These are phyloP conservation scores for Bipolaris zeicola DNA, from an alignment of 2,329 filamentous ascomycete genomes.

Conservation along the genomic window DNA sequence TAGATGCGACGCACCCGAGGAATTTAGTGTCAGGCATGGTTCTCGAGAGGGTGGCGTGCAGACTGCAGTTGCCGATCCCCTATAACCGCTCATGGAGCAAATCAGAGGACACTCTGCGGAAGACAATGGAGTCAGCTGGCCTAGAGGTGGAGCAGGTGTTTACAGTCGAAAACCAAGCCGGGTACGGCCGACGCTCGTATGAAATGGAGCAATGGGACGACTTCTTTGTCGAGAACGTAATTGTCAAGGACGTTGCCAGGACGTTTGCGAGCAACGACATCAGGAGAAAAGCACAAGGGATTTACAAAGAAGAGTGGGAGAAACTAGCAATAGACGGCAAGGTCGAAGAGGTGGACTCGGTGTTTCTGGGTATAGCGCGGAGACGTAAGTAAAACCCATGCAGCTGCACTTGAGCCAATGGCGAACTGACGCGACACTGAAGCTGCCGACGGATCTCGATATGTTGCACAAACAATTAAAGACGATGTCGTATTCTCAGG, in stretches of 20 bases:
- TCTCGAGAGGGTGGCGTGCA: conserved; percentile 45
- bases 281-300: conserved; percentile 38
- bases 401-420: background rate
- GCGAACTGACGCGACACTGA: background rate
- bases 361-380: conserved; percentile 46
- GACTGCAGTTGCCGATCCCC: conserved; percentile 40
- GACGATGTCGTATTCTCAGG: conserved; percentile 44
- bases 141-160: conserved; percentile 41
- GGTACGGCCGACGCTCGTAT: conserved; percentile 37
- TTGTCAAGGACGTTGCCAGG: conserved; percentile 30
- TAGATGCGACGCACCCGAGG: conserved; percentile 49
- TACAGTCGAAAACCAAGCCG: conserved; percentile 42
- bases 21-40: conserved; percentile 47
- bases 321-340: conserved; percentile 46
- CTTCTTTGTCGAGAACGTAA: conserved; percentile 45
- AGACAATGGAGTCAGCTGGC: conserved; percentile 44
- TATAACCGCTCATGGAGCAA: conserved; percentile 48
- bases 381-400: conserved; percentile 33
- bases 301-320: conserved; percentile 48
- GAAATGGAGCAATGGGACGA: conserved; percentile 41
- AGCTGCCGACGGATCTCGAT: conserved; percentile 37
- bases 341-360: conserved; percentile 47
- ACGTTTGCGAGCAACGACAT: conserved; percentile 41
- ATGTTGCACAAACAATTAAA: conserved; percentile 12
- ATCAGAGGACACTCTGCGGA: conserved; percentile 37